Conservation (phyloP, 257 asterid species). For the Henckelia pumila region DNA sequence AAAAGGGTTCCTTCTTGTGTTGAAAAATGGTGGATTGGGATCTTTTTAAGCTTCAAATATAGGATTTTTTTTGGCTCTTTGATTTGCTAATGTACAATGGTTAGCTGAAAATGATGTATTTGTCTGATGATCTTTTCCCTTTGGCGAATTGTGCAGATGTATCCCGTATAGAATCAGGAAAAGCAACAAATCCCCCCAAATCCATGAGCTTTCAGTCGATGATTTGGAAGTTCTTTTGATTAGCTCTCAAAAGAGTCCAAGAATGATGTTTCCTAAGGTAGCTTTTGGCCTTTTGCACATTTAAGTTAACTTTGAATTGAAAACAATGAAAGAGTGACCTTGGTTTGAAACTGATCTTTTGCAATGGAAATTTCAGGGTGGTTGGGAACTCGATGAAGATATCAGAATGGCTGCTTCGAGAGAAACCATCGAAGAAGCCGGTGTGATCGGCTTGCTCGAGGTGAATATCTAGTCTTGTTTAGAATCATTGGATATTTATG, state of each 20-base stretch:
- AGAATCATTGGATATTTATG: neutral
- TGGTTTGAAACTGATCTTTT: conserved; percentile 31
- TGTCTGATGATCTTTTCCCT: conserved; percentile 18
- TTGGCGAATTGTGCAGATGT: conserved; percentile 56
- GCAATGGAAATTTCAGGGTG: conserved; percentile 50
- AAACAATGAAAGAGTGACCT: neutral
- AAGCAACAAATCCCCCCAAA: conserved; percentile 30
- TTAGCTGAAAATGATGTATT: neutral
- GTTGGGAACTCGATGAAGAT: conserved; percentile 92
- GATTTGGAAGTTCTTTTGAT: conserved; percentile 81
- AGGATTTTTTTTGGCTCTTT: neutral
- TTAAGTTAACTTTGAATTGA: neutral
- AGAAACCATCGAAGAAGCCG: conserved; percentile 92
- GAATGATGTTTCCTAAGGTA: conserved; percentile 98
- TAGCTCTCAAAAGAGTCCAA: conserved; percentile 84
- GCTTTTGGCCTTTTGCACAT: neutral
- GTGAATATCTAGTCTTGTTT: conserved; percentile 30
- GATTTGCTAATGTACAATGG: neutral
- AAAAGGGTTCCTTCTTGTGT: neutral
- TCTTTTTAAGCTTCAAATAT: neutral
- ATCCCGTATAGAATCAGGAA: conserved; percentile 67
- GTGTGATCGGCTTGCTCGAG: conserved; percentile 72
- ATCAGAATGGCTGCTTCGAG: conserved; percentile 78
- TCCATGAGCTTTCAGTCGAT: conserved; percentile 38
- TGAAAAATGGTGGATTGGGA: neutral